Base-by-base conservation (phyloP, 345 rosid species). In the Dipteronia sinensis region DNA sequence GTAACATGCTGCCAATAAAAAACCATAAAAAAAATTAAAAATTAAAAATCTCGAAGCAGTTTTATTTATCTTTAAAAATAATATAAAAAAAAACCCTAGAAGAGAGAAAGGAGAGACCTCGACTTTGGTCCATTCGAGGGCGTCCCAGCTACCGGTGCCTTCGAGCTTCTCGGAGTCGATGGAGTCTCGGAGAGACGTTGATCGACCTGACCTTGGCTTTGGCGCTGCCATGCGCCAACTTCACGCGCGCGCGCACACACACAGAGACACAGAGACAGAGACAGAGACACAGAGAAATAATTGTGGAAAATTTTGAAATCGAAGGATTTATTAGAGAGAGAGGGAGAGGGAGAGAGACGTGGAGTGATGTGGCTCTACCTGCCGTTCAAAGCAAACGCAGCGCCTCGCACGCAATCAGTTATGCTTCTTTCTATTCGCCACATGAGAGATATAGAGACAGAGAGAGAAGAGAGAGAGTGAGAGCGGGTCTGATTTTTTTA, bases 141-240 rank as follows among this genome's bases (percentile, higher is more conserved):
- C 88, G 79, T 93, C 94, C 98, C 98, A 95, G 83, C 95, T 88
- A 65, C 91, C 93, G 64, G 89, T 81, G 69, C 87, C 89, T 29
- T 95, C 98, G 88, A 91, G 88, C 89, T 81, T 87, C 78, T 92
- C 93, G 77, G 89, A 80, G 49, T 86, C 84, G 25, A 85, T 64
- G 71, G 88, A 77, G 82, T 77, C 88, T 34, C 92, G 79, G 71
- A 85, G 81, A 72, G 95, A 85, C 75, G 83, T 77, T 72, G 88
- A 67, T 69, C 93, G 84, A 44, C 69, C 16, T 11, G 82, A 66
- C 19, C 76, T 82, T 31, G 89, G 81, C 82, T 79, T 85, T 51
- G 91, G 80, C 71, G 90, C 87, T 42, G 91, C 85, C 92, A 90
- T 83, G 80, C 84, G 74, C 71, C 65, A 25, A 19, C 79, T 59